A percentile compares a stretch with the other conserved stretches of the same genome.
These are phyloP conservation scores for Aspergillus costaricaensis DNA, from an alignment of 2,329 filamentous ascomycete genomes.

Conservation along the genomic window DNA sequence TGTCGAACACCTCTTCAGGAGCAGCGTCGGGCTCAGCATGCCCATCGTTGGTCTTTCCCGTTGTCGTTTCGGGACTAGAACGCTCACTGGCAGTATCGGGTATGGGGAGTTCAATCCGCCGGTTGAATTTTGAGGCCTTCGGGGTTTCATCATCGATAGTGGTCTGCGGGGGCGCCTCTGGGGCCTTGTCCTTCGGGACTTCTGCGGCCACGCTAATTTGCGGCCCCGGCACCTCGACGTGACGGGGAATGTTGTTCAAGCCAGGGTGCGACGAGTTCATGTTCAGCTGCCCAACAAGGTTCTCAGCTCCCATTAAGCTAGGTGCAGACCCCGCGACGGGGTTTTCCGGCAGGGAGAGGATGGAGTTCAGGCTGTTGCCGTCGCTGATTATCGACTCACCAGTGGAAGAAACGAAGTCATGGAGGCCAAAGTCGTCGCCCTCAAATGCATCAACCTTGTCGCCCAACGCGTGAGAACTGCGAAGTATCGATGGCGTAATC, in stretches of 20 bases:
- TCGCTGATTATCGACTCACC: slow-evolving; percentile 44
- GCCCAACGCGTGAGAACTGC: slow-evolving; percentile 54
- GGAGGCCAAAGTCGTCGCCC: slow-evolving; percentile 38
- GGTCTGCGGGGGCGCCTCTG: slow-evolving; percentile 16
- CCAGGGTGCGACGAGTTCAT: slow-evolving; percentile 48
- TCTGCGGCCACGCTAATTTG: slow-evolving; percentile 33
- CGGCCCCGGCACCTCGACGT: slow-evolving; percentile 35
- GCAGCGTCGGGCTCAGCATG: slow-evolving; percentile 8
- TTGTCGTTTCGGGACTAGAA: slow-evolving; percentile 28
- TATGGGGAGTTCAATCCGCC: slow-evolving; percentile 42
- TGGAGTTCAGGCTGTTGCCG: slow-evolving; percentile 39
- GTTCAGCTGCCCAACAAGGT: slow-evolving; percentile 49
- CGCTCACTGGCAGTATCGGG: slow-evolving; percentile 42
- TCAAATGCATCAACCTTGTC: slow-evolving; percentile 31
- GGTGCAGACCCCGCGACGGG: slow-evolving; percentile 42
- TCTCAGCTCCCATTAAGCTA: slow-evolving; percentile 52
- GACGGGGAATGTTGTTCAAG: slow-evolving; percentile 32
- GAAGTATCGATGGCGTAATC: slow-evolving; percentile 57
- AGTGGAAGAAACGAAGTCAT: slow-evolving; percentile 42
- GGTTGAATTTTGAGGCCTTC: slow-evolving; percentile 35
- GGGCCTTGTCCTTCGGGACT: slow-evolving; percentile 25
- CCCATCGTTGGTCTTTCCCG: slow-evolving; percentile 12
- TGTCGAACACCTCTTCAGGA: slow-evolving; percentile 27
- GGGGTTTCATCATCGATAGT: slow-evolving; percentile 31
- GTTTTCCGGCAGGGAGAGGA: slow-evolving; percentile 40